These are phyloP conservation scores for Ascochyta viciae-villosae DNA, from an alignment of 2,329 filamentous ascomycete genomes.

Conservation along the genomic window DNA sequence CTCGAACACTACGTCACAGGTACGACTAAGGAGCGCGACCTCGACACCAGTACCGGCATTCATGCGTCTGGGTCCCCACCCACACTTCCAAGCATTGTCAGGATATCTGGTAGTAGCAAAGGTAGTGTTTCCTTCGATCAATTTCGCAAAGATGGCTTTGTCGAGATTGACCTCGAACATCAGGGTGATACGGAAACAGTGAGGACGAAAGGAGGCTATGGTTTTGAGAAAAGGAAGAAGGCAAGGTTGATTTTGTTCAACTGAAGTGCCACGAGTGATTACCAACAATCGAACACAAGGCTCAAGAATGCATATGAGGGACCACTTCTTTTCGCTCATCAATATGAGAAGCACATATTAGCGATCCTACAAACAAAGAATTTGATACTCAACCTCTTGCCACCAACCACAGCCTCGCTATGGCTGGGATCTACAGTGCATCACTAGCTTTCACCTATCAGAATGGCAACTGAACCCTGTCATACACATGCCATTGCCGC, in stretches of 20 bases:
- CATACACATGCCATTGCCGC: conserved; percentile 1
- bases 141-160: conserved; percentile 8
- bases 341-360: background rate
- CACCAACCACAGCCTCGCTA: background rate
- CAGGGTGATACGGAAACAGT: background rate
- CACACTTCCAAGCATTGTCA: background rate
- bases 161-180: conserved; percentile 5
- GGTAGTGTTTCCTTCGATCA: conserved; percentile 3
- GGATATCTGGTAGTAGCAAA: background rate
- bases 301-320: too few species aligned
- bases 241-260: conserved; percentile 11
- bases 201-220: too few species aligned
- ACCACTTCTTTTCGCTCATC: background rate
- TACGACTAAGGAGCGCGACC: background rate
- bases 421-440: conserved; percentile 14
- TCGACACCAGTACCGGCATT: background rate
- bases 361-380: background rate
- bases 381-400: background rate
- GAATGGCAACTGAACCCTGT: conserved; percentile 2
- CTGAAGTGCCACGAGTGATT: background rate
- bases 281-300: too few species aligned
- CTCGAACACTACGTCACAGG: conserved; percentile 25
- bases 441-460: conserved; percentile 15
- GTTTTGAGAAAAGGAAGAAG: conserved; percentile 2
- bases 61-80: background rate